Evolutionary conservation across 768 basidiomycete genomes (phyloP).

Genomic region (Chlorophyllum brunneum): DNA sequence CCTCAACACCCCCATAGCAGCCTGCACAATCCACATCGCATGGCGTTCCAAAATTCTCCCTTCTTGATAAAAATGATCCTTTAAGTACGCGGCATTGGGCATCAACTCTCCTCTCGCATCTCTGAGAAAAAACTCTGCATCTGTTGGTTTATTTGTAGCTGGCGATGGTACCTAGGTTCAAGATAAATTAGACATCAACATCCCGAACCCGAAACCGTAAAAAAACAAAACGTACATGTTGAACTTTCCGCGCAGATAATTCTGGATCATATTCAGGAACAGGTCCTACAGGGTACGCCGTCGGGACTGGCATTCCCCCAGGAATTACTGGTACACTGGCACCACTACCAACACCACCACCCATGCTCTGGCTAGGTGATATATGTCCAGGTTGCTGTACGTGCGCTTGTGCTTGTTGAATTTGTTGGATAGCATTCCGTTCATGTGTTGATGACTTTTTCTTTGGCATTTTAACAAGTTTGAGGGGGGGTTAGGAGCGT

Average conservation of each 20-base stretch:
- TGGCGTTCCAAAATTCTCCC: slow-evolving; percentile 81
- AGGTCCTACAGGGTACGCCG: not conserved
- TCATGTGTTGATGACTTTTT: slow-evolving; percentile 3
- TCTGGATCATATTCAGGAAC: not conserved
- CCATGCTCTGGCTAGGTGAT: not conserved
- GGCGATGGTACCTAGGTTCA: slow-evolving; percentile 82
- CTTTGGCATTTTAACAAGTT: not conserved
- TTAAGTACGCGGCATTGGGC: slow-evolving; percentile 77
- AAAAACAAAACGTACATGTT: not conserved
- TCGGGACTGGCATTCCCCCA: not conserved
- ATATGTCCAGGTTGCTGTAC: not conserved
- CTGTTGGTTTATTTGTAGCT: slow-evolving; percentile 56
- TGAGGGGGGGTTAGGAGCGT: not conserved
- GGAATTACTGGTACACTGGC: not conserved
- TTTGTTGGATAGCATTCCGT: slow-evolving; percentile 6
- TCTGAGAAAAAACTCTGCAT: slow-evolving; percentile 65
- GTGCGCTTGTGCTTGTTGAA: slow-evolving; percentile 6
- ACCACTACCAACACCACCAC: not conserved
- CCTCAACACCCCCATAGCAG: slow-evolving; percentile 60
- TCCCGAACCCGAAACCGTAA: not conserved
- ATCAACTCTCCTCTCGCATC: slow-evolving; percentile 50
- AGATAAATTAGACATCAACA: not conserved
- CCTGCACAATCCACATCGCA: slow-evolving; percentile 76
- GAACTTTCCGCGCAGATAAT: slow-evolving; percentile 1
- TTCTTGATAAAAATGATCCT: slow-evolving; percentile 86